These are phyloP conservation scores for Claviceps paspali DNA, from an alignment of 2,329 filamentous ascomycete genomes.

Conservation along the genomic window DNA sequence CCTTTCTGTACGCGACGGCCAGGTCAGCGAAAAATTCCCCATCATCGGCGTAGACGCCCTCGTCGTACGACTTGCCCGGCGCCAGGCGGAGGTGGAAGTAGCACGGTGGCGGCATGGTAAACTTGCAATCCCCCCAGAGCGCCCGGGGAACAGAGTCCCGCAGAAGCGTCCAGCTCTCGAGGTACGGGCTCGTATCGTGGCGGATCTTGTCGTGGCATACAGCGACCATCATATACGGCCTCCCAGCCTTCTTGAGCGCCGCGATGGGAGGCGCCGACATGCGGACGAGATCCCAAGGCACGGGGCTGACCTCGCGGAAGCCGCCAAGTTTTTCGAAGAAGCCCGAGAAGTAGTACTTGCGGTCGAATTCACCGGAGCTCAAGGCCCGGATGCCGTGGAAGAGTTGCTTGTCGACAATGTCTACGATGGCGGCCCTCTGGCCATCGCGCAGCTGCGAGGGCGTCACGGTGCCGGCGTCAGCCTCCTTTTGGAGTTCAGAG, in stretches of 20 bases:
- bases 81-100: conserved; percentile 47
- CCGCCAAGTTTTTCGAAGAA: conserved; percentile 32
- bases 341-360: conserved; percentile 33
- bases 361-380: conserved; percentile 54
- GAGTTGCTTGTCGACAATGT: conserved; percentile 50
- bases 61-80: conserved; percentile 35
- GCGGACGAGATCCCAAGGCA: conserved; percentile 22
- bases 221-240: conserved; percentile 23
- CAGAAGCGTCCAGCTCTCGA: conserved; percentile 27
- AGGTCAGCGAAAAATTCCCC: conserved; percentile 43
- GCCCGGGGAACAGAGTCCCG: conserved; percentile 34
- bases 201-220: conserved; percentile 27
- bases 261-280: conserved; percentile 23
- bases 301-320: conserved; percentile 22
- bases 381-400: conserved; percentile 46
- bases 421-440: conserved; percentile 47
- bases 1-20: conserved; percentile 37
- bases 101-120: conserved; percentile 50
- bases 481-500: conserved; percentile 31
- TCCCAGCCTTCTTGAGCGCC: conserved; percentile 22
- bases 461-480: conserved; percentile 32
- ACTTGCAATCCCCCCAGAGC: conserved; percentile 48
- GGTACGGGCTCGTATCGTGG: conserved; percentile 25
- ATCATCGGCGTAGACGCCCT: conserved; percentile 34
- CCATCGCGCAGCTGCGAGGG: conserved; percentile 31